Base-by-base conservation (phyloP, 257 asterid genomes). In the Solanum ossicruentum region DNA sequence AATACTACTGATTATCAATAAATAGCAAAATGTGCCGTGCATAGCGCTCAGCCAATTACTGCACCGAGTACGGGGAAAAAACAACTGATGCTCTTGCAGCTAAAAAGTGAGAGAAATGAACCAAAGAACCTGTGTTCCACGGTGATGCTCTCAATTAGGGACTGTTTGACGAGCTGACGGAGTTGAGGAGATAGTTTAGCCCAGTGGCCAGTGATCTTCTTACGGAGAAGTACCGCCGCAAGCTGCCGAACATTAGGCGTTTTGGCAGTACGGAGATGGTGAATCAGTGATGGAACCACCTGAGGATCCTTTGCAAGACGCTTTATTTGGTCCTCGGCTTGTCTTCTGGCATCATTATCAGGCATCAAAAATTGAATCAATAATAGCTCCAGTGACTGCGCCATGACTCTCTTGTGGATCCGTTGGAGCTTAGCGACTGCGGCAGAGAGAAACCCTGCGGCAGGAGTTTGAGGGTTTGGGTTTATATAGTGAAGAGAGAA, bases 201-300 rank as follows among this genome's bases (percentile, higher is more conserved):
- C 99, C 98, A 96, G 51, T 96, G 99, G 15, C 99, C 98, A 15
- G 99, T 96, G 75, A 95, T 93, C 97, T 95, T 96, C 97, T 96
- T 95, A 12, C 99, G 98, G 84, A 96, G 98, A 58, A 96, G 95
- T 54, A 96, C 99, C 57, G 99, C 99, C 72, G 99, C 94, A 16
- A 96, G 97, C 85, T 96, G 99, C 17, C 99, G 95, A 79, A 96
- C 99, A 82, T 96, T 95, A 63, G 98, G 99, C 32, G 99, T 96
- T 90, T 96, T 96, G 78, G 99, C 99, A 8, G 99, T 96, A 80
- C 99, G 99, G 52, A 96, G 97, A 87, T 95, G 99, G 84, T 96
- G 97, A 18, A 91, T 84, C 5, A 96, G 89, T 47, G 98, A 96
- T n/a, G 99, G 98, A 10, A 96, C 97, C 86, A 96, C 99, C 93